Conservation (phyloP, 2,329 filamentous ascomycete species). For the Ceratocystiopsis sp. region DNA sequence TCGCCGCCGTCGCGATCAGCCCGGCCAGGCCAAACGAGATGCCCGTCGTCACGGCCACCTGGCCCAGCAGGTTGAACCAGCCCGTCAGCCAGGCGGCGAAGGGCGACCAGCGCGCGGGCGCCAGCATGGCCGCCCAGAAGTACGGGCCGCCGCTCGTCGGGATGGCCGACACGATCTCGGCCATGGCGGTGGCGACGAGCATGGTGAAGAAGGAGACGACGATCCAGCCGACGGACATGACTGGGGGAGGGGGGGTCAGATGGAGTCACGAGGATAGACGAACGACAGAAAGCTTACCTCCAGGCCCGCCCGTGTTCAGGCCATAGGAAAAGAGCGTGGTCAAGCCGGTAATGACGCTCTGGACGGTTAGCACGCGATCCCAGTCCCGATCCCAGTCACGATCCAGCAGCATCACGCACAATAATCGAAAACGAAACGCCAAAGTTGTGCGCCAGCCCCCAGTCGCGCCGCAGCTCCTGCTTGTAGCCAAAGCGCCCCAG, state of each 20-base stretch:
- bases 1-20: constrained; percentile 20
- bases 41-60: constrained; percentile 24
- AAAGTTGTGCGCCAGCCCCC: constrained; percentile 42
- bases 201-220: constrained; percentile 37
- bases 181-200: constrained; percentile 36
- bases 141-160: constrained; percentile 42
- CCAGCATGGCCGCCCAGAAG: constrained; percentile 42
- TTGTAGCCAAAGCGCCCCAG: constrained; percentile 41
- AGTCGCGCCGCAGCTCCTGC: constrained; percentile 39
- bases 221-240: constrained; percentile 39
- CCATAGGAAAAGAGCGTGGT: constrained; percentile 42
- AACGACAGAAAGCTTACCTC: constrained; percentile 8
- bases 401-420: constrained; percentile 19
- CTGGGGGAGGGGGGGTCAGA: constrained; percentile 11
- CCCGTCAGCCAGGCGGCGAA: constrained; percentile 24
- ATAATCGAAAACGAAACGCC: constrained; percentile 46
- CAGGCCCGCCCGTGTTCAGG: constrained; percentile 35
- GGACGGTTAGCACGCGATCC: background rate
- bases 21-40: constrained; percentile 24
- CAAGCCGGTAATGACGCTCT: constrained; percentile 42
- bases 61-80: constrained; percentile 25
- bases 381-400: too few relatives aligned
- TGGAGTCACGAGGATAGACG: background rate
- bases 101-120: constrained; percentile 24
- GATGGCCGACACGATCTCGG: constrained; percentile 41